Evolutionary conservation across 345 rosid species (phyloP), one percentile per base, ranked within the genome.

Genomic region (Arabidopsis suecica): DNA sequence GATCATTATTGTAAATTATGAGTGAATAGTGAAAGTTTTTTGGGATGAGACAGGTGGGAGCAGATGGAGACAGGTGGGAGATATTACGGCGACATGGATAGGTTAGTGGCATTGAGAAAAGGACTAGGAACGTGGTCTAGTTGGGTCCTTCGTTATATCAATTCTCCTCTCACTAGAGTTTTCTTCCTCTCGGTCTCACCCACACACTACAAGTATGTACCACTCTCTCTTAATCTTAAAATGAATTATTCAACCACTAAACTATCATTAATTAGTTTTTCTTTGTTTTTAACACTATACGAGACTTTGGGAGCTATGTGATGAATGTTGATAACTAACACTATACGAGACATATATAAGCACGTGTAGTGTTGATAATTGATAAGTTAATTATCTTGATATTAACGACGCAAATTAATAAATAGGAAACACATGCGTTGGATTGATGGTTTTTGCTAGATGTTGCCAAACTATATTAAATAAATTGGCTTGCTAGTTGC

Each of bases 151-250:
- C 55, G 71, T 71, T 75, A 87, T 71, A 72, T 81, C 7, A 96
- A 95, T 74, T 33, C 72, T 54, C 72, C 83, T 30, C 78, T 74
- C 61, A 89, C 89, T 73, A 74, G 81, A 56, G 88, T 95, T 59
- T 90, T 89, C 80, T 90, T 90, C 84, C 90, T 83, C 69, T 88
- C 96, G 25, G 90, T 89, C 58, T 95, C 99, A 68, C 99, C 99
- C 5, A 85, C 96, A 20, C 98, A 93, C 62, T 88, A 90, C 92
- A 69, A 90, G 99, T 95, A 48, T 23, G 38, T 64, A 20, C 64
- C 36, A 53, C 28, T 50, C 30, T 7, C 30, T 28, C 30, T 28
- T 10, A 57, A 18, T 56, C 20, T 23, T 23, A 57, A 57, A 16
- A 33, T 33, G 22, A 56, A 56, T 30, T 11, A 56, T 32, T 33